A percentile compares a stretch with the other conserved stretches of the same genome.
These are phyloP conservation scores for Crithidia expoeki DNA, from an alignment of 208 protist species.

Conservation along the genomic window DNA sequence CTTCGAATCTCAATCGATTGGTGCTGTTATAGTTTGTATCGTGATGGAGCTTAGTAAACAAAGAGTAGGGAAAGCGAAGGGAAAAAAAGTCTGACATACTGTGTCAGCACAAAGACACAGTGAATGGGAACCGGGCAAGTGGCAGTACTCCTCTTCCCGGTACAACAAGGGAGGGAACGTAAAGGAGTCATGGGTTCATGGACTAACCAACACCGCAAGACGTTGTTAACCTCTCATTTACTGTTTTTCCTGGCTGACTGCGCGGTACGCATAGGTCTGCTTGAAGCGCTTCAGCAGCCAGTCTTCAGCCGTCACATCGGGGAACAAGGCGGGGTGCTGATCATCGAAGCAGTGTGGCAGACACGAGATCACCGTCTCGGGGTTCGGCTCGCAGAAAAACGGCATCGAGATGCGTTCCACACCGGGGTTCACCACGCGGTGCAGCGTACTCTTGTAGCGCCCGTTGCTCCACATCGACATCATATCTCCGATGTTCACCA, in stretches of 20 bases:
- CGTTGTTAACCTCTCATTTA: slow-evolving; percentile 1
- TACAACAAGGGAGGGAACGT: background rate
- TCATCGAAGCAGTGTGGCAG: slow-evolving; percentile 68
- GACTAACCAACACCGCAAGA: too few relatives aligned
- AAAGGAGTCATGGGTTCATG: background rate
- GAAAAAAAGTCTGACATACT: background rate
- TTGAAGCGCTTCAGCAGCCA: slow-evolving; percentile 78
- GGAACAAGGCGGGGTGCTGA: slow-evolving; percentile 64
- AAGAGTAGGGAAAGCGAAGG: background rate
- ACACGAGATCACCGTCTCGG: slow-evolving; percentile 62
- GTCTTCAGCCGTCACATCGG: slow-evolving; percentile 51
- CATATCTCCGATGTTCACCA: slow-evolving; percentile 91
- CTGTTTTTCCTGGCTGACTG: slow-evolving; percentile 1
- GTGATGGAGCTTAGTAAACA: background rate
- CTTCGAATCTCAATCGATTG: background rate
- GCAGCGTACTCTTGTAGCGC: slow-evolving; percentile 70
- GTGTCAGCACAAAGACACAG: too few relatives aligned
- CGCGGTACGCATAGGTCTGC: slow-evolving; percentile 71
- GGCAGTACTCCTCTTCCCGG: too few relatives aligned
- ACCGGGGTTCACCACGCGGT: slow-evolving; percentile 74
- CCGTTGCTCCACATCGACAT: slow-evolving; percentile 85
- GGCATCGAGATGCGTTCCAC: slow-evolving; percentile 82
- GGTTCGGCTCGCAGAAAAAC: slow-evolving; percentile 86
- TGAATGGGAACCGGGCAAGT: too few relatives aligned
- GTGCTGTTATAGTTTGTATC: background rate